These are phyloP conservation scores for Mariannaea sp. DNA, from an alignment of 2,329 filamentous ascomycete genomes.

Conservation along the genomic window DNA sequence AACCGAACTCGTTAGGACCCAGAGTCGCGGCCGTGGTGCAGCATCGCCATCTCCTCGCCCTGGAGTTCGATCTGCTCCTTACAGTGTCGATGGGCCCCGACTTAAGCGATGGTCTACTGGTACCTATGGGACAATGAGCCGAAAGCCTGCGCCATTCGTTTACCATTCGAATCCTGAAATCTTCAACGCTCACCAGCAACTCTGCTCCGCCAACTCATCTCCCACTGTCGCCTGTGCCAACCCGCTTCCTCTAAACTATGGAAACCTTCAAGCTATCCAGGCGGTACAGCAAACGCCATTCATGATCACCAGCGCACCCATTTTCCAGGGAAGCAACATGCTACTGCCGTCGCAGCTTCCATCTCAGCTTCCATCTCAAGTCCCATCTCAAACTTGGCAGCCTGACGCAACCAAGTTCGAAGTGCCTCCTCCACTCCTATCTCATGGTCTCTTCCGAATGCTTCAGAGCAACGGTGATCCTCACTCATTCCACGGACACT, in stretches of 20 bases:
- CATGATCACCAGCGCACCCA: slow-evolving; percentile 56
- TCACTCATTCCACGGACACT: slow-evolving; percentile 69
- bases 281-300: slow-evolving; percentile 61
- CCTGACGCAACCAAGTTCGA: slow-evolving; percentile 60
- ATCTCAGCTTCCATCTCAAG: slow-evolving; percentile 47
- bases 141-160: slow-evolving; percentile 64
- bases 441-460: slow-evolving; percentile 74
- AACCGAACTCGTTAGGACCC: slow-evolving; percentile 64
- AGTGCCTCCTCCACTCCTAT: slow-evolving; percentile 66
- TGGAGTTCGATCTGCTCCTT: slow-evolving; percentile 70
- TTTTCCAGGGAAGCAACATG: slow-evolving; percentile 62
- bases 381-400: slow-evolving; percentile 56
- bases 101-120: slow-evolving; percentile 81
- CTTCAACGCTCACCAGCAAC: slow-evolving; percentile 60
- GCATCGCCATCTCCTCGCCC: slow-evolving; percentile 74
- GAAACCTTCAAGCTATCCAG: slow-evolving; percentile 59
- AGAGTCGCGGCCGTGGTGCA: slow-evolving; percentile 63
- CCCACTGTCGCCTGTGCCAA: slow-evolving; percentile 50
- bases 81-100: slow-evolving; percentile 68
- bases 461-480: slow-evolving; percentile 76
- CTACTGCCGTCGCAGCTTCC: slow-evolving; percentile 55
- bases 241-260: slow-evolving; percentile 58
- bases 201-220: slow-evolving; percentile 49
- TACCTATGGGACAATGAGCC: slow-evolving; percentile 65
- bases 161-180: slow-evolving; percentile 66